Evolutionary conservation across 2,329 filamentous ascomycete genomes (phyloP), one percentile per base, ranked within the genome.

Genomic region (Colletotrichum lentis): DNA sequence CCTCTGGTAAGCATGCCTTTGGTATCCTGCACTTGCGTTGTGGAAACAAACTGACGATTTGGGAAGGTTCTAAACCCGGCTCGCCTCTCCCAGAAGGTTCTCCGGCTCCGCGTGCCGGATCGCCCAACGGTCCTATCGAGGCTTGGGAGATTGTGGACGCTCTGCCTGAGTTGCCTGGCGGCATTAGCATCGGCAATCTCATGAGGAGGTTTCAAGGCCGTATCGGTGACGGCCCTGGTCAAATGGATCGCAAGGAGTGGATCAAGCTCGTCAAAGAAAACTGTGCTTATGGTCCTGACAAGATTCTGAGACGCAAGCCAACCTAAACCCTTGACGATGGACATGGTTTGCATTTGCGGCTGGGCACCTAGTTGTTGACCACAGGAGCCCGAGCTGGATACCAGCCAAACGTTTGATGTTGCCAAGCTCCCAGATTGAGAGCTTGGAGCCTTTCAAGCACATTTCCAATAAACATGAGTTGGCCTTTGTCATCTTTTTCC

Each of bases 261-360:
- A 85, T 90, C 68, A 79, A 81, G 63, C 74, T 90, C 65, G 87
- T 91, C 14, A 87, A 85, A 75, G 80, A 83, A 43, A 80, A 86
- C 44, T 83, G 85, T 1, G 78, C 81, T 16, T 88, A 85, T 74
- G 84, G 82, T 1, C 71, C 81, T 0, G 85, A 89, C 66, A 90
- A 88, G 77, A 77, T 87, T 14, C 72, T 82, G 49, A 77, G 81
- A 39, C 80, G 80, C 20, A 82, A 20, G 52, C 31, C 52, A 80
- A 70, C 74, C 77, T 54, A 82, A 74, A 55, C 8, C 52, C 47
- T 5, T 39, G 14, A 5, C 22, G 16, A 22, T 31, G n/a, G 11
- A 35, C 31, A 35, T 10, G 31, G 8, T 22, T 39, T n/a, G n/a
- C 14, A 10, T 16, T 16, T 35, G n/a, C 8, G 27, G 12, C 12